phyloP scores from a whole-genome alignment of 148 eudicot genomes.

The Limonium bicolor region DNA sequence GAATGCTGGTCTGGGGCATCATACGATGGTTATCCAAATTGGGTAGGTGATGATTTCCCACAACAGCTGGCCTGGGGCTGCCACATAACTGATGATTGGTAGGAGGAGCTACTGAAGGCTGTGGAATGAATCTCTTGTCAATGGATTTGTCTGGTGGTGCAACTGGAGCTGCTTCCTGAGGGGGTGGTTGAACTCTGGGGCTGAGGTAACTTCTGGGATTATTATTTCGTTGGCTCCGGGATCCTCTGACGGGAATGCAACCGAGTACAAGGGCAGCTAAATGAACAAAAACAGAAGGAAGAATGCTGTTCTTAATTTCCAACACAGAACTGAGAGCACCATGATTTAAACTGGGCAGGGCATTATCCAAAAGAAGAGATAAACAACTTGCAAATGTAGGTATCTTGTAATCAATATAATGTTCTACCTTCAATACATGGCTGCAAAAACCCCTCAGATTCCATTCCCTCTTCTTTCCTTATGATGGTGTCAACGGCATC shows the following conservation, averaged over 20 bases:
- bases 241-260: conserved; percentile 73
- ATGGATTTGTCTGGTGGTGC: conserved; percentile 9
- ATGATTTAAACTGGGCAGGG: background rate
- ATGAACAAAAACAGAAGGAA: conserved; percentile 13
- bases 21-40: conserved; percentile 17
- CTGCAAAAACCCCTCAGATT: conserved; percentile 65
- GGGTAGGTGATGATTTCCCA: conserved; percentile 14
- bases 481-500: conserved; percentile 87
- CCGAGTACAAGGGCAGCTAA: conserved; percentile 93
- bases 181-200: conserved; percentile 36
- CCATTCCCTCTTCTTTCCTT: conserved; percentile 68
- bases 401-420: background rate
- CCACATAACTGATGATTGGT: conserved; percentile 20
- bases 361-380: background rate
- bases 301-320: background rate
- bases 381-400: background rate
- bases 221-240: conserved; percentile 67
- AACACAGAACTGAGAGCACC: background rate
- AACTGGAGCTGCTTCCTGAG: conserved; percentile 7
- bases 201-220: conserved; percentile 63
- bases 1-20: conserved; percentile 13
- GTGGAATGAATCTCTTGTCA: conserved; percentile 18
- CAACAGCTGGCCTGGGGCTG: conserved; percentile 14
- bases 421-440: conserved; percentile 91
- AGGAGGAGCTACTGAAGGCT: conserved; percentile 12